These are phyloP conservation scores for Dioscorea cayenensis DNA, from an alignment of 116 monocot genomes.

Conservation along the genomic window DNA sequence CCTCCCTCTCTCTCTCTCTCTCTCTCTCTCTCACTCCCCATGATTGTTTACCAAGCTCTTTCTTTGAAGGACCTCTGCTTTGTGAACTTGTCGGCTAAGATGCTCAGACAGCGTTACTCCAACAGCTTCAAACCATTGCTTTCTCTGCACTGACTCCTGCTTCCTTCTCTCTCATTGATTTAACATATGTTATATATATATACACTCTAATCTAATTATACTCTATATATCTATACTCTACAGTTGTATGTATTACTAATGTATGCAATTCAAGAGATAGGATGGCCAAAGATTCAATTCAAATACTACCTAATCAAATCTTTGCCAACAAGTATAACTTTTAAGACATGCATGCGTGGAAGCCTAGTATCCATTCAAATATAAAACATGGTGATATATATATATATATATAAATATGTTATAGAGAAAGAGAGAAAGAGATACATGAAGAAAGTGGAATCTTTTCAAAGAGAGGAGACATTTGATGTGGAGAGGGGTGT, in stretches of 20 bases:
- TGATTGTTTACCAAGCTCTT: not conserved
- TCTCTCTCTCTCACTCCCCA: not conserved
- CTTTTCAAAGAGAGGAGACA: not conserved
- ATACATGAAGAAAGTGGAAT: not conserved
- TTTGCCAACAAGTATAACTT: not conserved
- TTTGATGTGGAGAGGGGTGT: not conserved
- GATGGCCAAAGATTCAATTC: not conserved
- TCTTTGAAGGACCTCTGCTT: not conserved
- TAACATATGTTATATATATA: not conserved
- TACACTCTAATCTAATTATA: no score
- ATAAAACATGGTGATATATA: not conserved
- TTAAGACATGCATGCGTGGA: constrained; percentile 3
- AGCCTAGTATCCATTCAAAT: not conserved
- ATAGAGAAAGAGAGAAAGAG: not conserved
- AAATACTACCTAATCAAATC: not conserved
- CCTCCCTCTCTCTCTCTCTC: not conserved
- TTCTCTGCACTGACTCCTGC: not conserved
- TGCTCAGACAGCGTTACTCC: constrained; percentile 10
- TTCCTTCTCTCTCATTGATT: not conserved
- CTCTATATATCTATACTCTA: no score
- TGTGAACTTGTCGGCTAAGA: constrained; percentile 9
- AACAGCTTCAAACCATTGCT: not conserved
- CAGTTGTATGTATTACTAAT: no score
- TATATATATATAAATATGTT: not conserved
- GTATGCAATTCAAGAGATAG: not conserved